Percentiles rank a stretch among this genome's conserved stretches.
Conservation (phyloP, 805 yeast genomes). For the Yamadazyma olivae region DNA sequence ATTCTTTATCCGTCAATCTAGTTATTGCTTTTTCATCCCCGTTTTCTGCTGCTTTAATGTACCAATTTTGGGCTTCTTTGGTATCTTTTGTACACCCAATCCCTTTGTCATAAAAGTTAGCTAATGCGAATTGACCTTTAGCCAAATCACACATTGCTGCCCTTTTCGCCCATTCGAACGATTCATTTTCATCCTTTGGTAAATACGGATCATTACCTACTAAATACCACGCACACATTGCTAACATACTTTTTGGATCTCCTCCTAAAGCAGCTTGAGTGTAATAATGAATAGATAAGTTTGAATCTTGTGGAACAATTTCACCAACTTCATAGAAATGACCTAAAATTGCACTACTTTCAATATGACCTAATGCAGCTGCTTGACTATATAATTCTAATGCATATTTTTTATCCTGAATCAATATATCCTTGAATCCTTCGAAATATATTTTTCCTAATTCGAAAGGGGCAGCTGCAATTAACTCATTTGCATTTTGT, state of each 20-base stretch:
- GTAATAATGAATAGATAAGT: conserved; percentile 86
- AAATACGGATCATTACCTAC: conserved; percentile 86
- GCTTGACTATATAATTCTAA: conserved; percentile 83
- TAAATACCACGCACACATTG: conserved; percentile 95
- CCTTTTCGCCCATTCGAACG: conserved; percentile 90
- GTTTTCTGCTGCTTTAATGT: conserved; percentile 63
- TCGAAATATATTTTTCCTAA: conserved; percentile 77
- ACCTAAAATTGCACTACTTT: conserved; percentile 78
- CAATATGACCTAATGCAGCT: conserved; percentile 81
- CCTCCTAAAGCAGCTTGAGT: conserved; percentile 88
- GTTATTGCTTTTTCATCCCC: conserved; percentile 39
- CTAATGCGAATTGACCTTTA: conserved; percentile 84
- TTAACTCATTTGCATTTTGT: conserved; percentile 76
- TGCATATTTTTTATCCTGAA: conserved; percentile 81
- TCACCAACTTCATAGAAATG: conserved; percentile 82
- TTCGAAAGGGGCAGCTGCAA: conserved; percentile 93
- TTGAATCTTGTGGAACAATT: conserved; percentile 71
- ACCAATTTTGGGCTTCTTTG: conserved; percentile 69
- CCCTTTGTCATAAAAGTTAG: conserved; percentile 82
- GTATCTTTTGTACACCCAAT: conserved; percentile 71
- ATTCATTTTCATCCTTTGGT: conserved; percentile 75
- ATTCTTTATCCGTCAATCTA: conserved; percentile 30
- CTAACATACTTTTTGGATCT: conserved; percentile 86
- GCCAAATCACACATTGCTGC: conserved; percentile 75
- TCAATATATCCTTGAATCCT: conserved; percentile 85